Evolutionary conservation across 2,329 filamentous ascomycete species (phyloP).

Genomic region (Aspergillus ruber): DNA sequence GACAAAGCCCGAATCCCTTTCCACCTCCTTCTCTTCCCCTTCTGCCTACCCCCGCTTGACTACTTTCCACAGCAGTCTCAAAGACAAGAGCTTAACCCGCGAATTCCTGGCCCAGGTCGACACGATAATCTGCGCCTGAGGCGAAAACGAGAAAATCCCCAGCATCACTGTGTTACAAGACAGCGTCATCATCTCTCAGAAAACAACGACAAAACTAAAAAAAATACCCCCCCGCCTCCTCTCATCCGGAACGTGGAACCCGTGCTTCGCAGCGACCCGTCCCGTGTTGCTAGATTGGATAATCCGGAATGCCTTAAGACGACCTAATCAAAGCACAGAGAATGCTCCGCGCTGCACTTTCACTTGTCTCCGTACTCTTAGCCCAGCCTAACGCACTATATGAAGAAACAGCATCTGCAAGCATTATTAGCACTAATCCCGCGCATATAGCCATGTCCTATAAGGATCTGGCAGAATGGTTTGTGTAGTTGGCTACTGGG

Average conservation of each 20-base stretch:
- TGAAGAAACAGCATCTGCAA: neutral
- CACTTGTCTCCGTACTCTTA: neutral
- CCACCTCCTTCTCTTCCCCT: neutral
- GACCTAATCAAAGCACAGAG: neutral
- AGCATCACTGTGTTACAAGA: neutral
- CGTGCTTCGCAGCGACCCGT: neutral
- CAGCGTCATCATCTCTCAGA: neutral
- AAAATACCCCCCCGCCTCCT: neutral
- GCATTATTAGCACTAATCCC: neutral
- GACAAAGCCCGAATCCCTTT: neutral
- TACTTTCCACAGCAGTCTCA: neutral
- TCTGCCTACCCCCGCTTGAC: neutral
- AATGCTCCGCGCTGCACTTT: neutral
- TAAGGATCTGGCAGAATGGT: neutral
- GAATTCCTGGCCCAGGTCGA: neutral
- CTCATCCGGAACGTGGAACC: neutral
- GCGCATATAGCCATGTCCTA: neutral
- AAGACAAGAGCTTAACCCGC: neutral
- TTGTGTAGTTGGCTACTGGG: neutral
- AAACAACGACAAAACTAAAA: no score
- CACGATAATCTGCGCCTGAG: neutral
- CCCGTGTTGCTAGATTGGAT: neutral
- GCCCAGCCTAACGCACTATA: neutral
- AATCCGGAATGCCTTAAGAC: neutral
- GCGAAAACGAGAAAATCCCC: neutral